Base-by-base conservation (phyloP, 306 rosid genomes). In the Vicia sativa region DNA sequence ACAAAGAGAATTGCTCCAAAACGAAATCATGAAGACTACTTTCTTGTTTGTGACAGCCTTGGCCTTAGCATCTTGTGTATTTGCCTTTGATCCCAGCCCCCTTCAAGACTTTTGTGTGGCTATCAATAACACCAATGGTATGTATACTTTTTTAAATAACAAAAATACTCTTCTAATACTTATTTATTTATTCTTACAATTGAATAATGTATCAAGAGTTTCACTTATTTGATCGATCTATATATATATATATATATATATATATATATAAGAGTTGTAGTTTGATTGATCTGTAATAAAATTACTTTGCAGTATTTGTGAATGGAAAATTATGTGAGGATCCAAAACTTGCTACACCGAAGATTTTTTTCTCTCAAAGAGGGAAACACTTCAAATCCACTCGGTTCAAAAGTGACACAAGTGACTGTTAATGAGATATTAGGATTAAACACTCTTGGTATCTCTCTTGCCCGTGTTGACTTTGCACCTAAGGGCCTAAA, bases 251-350 rank as follows among this genome's bases (percentile, higher is more conserved):
- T n/a, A 44, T 15, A n/a, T n/a, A 16, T 2, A 7, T 16, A 7
- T 48, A 15, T 11, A 48, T 15, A 12, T 50, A 0, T 12, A 14
- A 23, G 1, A 14, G n/a, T 29, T 3, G 14, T 4, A 15, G n/a
- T 1, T 1, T 34, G 9, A 35, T 29, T 4, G 38, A 1, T 60
- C 5, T 60, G 1, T 15, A 3, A 1, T n/a, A 23, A 28, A 6
- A 9, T 35, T 64, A 21, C 18, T 9, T 56, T 46, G 12, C 74
- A 74, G 79, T 74, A 18, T 79, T 79, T 39, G 79, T 79, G 53
- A 79, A 79, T 56, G 83, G 79, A 39, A 79, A 70, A 11, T 70
- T 79, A 15, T 74, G 79, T 60, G 74, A 74, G 74, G 73, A 79
- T 28, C 83, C 83, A n/a, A 70, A 69, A 15, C 41, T 23, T 6